Evolutionary conservation across 2,329 filamentous ascomycete species (phyloP).

Genomic region (Fusarium sp.): DNA sequence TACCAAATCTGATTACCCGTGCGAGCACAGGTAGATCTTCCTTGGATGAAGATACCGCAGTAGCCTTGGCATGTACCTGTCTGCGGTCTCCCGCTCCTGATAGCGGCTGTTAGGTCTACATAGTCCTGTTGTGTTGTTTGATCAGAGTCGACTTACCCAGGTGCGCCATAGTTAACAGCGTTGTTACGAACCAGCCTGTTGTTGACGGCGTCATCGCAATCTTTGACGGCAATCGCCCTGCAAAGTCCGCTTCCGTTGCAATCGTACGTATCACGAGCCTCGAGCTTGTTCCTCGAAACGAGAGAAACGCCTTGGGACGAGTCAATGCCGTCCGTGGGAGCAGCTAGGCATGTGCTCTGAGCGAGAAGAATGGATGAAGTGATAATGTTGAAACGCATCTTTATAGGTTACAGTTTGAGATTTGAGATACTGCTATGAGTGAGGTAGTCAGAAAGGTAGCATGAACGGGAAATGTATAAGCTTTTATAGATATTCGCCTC

Average conservation of each 20-base stretch:
- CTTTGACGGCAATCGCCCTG: not conserved
- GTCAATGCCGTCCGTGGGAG: not conserved
- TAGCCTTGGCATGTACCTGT: not conserved
- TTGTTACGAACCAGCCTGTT: not conserved
- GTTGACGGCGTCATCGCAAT: not conserved
- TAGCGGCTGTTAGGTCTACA: not conserved
- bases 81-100: not conserved
- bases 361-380: not conserved
- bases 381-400: not conserved
- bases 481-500: not conserved
- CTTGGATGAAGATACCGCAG: not conserved
- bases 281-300: not conserved
- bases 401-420: not conserved
- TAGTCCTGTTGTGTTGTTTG: accelerated
- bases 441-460: not conserved
- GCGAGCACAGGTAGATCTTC: not conserved
- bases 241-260: not conserved
- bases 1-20: not conserved
- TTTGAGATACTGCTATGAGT: not conserved
- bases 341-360: not conserved
- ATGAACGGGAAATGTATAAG: not conserved
- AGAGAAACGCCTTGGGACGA: not conserved
- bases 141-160: not conserved
- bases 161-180: not conserved
- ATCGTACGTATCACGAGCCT: not conserved